Conservation (phyloP, 805 yeast genomes). For the Grigorovia jiainica region DNA sequence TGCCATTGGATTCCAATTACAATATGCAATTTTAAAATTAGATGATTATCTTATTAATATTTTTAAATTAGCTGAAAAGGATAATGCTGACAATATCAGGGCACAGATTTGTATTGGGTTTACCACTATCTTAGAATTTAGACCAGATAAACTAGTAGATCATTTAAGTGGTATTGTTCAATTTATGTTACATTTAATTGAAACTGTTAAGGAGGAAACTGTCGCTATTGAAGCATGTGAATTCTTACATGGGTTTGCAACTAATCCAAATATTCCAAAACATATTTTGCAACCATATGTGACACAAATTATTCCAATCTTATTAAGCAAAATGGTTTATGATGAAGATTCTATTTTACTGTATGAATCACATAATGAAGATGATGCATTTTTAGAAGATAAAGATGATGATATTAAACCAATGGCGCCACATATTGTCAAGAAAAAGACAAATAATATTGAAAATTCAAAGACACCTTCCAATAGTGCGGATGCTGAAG, state of each 20-base stretch:
- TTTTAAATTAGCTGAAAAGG: slow-evolving; percentile 56
- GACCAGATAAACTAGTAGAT: slow-evolving; percentile 72
- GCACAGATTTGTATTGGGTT: slow-evolving; percentile 73
- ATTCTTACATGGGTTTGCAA: slow-evolving; percentile 67
- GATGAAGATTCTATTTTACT: slow-evolving; percentile 69
- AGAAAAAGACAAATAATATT: slow-evolving; percentile 29
- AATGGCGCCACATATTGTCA: slow-evolving; percentile 56
- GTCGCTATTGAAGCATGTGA: slow-evolving; percentile 92
- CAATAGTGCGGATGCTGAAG: slow-evolving; percentile 44
- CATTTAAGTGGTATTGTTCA: slow-evolving; percentile 81
- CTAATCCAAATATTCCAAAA: slow-evolving; percentile 46
- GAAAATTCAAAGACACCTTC: slow-evolving; percentile 37
- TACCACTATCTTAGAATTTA: slow-evolving; percentile 55
- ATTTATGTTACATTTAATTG: slow-evolving; percentile 73
- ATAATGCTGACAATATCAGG: slow-evolving; percentile 49
- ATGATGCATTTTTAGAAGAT: slow-evolving; percentile 71
- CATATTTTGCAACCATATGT: slow-evolving; percentile 48
- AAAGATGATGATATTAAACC: slow-evolving; percentile 85
- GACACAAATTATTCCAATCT: slow-evolving; percentile 58
- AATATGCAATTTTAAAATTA: slow-evolving; percentile 49
- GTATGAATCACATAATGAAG: slow-evolving; percentile 50
- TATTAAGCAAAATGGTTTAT: slow-evolving; percentile 77
- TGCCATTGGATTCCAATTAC: slow-evolving; percentile 61
- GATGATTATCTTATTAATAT: slow-evolving; percentile 58
- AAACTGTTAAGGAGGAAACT: slow-evolving; percentile 46